A percentile compares a stretch with the other conserved stretches of the same genome.
phyloP scores from a whole-genome alignment of 2,329 filamentous ascomycete genomes.

The Hypoxylon sp. region DNA sequence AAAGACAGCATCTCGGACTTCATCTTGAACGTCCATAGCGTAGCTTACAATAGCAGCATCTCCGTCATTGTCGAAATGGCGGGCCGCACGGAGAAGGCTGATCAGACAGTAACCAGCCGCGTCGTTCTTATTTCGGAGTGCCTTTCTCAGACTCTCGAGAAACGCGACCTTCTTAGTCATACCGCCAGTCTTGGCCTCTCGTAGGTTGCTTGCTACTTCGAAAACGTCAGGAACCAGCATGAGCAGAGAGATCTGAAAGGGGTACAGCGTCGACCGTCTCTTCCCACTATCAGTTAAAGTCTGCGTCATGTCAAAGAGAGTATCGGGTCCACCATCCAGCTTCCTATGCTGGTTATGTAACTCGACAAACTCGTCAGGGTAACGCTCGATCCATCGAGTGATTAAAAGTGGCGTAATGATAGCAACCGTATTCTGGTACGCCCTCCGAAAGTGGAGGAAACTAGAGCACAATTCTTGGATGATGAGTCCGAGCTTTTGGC shows the following conservation, averaged over 20 bases:
- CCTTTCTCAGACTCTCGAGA: constrained; percentile 71
- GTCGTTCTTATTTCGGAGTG: constrained; percentile 72
- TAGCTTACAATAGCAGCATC: constrained; percentile 74
- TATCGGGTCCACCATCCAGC: constrained; percentile 74
- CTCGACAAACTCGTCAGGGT: constrained; percentile 72
- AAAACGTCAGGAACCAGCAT: constrained; percentile 76
- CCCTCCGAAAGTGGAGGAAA: constrained; percentile 73
- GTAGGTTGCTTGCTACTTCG: constrained; percentile 74
- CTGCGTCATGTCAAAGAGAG: constrained; percentile 76
- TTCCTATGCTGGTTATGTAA: constrained; percentile 70
- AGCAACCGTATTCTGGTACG: constrained; percentile 73
- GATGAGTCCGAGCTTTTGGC: constrained; percentile 68
- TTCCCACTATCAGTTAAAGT: constrained; percentile 69
- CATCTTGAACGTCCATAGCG: constrained; percentile 76
- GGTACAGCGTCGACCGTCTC: constrained; percentile 67
- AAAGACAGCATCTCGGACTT: constrained; percentile 74
- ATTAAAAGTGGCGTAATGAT: constrained; percentile 72
- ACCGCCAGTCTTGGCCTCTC: constrained; percentile 70
- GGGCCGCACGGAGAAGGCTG: constrained; percentile 69
- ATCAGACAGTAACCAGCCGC: constrained; percentile 75
- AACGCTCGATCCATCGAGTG: constrained; percentile 73
- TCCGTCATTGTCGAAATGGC: constrained; percentile 72
- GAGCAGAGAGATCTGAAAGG: constrained; percentile 71
- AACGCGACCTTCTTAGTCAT: constrained; percentile 75
- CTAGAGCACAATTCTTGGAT: constrained; percentile 75